Evolutionary conservation across 148 eudicot genomes (phyloP).

Genomic region (Persicaria maculosa): DNA sequence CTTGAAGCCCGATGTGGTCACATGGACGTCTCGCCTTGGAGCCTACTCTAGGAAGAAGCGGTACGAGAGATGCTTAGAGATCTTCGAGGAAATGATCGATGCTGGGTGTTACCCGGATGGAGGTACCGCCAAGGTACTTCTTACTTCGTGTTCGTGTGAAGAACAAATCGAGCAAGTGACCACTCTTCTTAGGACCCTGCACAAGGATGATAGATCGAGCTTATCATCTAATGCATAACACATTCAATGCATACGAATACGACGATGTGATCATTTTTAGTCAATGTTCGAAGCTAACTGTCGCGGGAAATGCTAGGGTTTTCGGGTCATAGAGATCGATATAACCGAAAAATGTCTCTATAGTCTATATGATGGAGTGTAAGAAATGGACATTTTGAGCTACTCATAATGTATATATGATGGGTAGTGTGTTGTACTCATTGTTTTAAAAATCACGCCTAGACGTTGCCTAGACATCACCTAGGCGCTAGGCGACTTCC

Average conservation of each 20-base stretch:
- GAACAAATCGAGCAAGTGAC: constrained; percentile 75
- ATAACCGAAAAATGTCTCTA: background rate
- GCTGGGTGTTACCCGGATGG: constrained; percentile 87
- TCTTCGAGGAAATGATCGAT: constrained; percentile 82
- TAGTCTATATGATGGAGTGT: background rate
- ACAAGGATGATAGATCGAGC: constrained; percentile 26
- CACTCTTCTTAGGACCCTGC: constrained; percentile 64
- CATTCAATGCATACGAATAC: constrained; percentile 17
- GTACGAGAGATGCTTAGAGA: constrained; percentile 57
- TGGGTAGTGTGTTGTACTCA: background rate
- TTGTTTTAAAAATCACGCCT: too few relatives aligned
- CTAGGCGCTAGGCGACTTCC: too few relatives aligned
- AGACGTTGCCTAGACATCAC: too few relatives aligned
- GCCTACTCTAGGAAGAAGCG: constrained; percentile 80
- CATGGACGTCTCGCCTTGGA: constrained; percentile 88
- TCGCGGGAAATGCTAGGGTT: background rate
- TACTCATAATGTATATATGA: background rate
- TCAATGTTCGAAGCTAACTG: too few relatives aligned
- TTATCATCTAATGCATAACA: constrained; percentile 18
- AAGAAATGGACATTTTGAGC: background rate
- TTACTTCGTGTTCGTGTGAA: constrained; percentile 67
- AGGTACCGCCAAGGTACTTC: constrained; percentile 77
- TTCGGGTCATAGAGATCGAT: background rate
- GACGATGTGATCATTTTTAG: too few relatives aligned
- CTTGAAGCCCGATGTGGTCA: constrained; percentile 65